Evolutionary conservation across 129 eudicot species (phyloP), one percentile per base, ranked within the genome.

Genomic region (Flaveria robusta): DNA sequence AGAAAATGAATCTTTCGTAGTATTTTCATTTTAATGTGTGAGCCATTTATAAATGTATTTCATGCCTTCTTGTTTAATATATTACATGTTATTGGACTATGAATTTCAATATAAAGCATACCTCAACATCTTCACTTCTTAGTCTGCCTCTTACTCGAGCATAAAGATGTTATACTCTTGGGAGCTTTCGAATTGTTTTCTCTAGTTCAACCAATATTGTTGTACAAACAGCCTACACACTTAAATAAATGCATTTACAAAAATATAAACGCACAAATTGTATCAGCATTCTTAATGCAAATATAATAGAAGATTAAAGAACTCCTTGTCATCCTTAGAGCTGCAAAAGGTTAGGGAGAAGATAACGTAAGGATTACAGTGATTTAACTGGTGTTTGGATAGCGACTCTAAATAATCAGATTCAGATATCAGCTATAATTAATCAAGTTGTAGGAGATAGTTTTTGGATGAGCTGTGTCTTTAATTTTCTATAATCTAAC

Each of bases 71-170:
- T 62, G 18, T 62, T 43, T 26, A 63, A 26, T 14, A 64, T n/a
- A 64, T 29, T 75, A 24, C n/a, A 50, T 20, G 3, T 72, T 55
- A 23, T 65, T 18, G 64, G 65, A 43, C 24, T 66, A 37, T 13
- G 52, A 31, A 29, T 65, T 31, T 41, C 58, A 5, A 10, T 27
- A 26, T 26, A 71, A 37, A 72, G 24, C 46, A 65, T 77, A 91
- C 99, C 97, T 95, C 99, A 26, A 91, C 99, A 81, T 91, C 97
- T 87, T 87, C 96, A 79, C 82, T 86, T 84, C 86, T 86, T 79
- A 95, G 66, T 37, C 68, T 87, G 59, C 97, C 99, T 63, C 86
- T 87, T 63, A 95, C 71, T 66, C 80, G 82, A 46, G 92, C 96
- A 60, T 91, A 95, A 62, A 95, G 93, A 82, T 95, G 99, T 72